Conservation (phyloP, 2,329 filamentous ascomycete species). For the Neofusicoccum umdonicola region DNA sequence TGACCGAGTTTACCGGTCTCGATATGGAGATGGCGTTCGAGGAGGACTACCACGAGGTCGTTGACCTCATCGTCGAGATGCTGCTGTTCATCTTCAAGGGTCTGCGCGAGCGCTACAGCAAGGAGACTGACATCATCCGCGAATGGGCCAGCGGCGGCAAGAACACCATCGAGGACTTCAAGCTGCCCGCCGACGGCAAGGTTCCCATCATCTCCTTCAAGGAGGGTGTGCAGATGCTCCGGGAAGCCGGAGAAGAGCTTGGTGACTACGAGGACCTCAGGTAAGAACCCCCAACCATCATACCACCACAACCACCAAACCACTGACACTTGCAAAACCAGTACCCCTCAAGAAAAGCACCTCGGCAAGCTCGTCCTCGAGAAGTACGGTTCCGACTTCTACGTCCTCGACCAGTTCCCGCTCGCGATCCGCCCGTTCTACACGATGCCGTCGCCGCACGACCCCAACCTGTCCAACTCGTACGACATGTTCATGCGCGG, state of each 20-base stretch:
- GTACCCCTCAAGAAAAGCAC: slow-evolving; percentile 80
- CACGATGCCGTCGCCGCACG: slow-evolving; percentile 65
- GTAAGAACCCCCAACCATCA: slow-evolving; percentile 22
- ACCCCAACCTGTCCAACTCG: slow-evolving; percentile 55
- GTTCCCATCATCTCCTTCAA: slow-evolving; percentile 75
- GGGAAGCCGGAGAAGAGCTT: slow-evolving; percentile 74
- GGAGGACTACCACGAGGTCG: slow-evolving; percentile 73
- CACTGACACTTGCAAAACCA: slow-evolving; percentile 20
- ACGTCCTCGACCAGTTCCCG: slow-evolving; percentile 95
- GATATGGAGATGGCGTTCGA: slow-evolving; percentile 90
- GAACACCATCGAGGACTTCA: slow-evolving; percentile 75
- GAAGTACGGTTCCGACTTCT: slow-evolving; percentile 95
- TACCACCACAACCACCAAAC: not conserved
- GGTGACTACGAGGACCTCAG: slow-evolving; percentile 75
- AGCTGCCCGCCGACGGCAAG: slow-evolving; percentile 71
- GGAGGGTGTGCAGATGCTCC: slow-evolving; percentile 73
- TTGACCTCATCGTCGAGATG: slow-evolving; percentile 68
- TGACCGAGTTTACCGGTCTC: slow-evolving; percentile 86
- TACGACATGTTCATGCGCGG: slow-evolving; percentile 72
- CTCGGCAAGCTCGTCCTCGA: slow-evolving; percentile 80
- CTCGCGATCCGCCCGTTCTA: slow-evolving; percentile 87
- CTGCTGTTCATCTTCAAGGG: slow-evolving; percentile 77
- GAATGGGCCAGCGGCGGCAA: slow-evolving; percentile 43
- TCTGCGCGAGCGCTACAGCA: slow-evolving; percentile 64
- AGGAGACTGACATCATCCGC: slow-evolving; percentile 71